These are phyloP conservation scores for Neoascochyta sp. DNA, from an alignment of 2,329 filamentous ascomycete genomes.

Conservation along the genomic window DNA sequence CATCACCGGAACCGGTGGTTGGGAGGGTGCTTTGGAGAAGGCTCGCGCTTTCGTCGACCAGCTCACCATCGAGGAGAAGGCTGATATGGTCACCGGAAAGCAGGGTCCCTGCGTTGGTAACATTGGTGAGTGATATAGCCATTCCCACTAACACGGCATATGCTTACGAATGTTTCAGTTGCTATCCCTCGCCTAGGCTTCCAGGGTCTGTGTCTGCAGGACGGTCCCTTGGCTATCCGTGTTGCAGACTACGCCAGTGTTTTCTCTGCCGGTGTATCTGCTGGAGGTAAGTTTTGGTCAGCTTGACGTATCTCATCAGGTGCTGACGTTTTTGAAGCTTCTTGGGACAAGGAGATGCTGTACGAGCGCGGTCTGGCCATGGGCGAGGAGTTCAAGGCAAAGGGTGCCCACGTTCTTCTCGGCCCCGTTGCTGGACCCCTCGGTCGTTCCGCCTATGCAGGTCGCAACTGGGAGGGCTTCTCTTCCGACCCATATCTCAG, in stretches of 20 bases:
- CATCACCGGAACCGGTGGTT: conserved; percentile 28
- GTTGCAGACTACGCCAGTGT: conserved; percentile 36
- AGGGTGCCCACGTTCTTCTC: conserved; percentile 43
- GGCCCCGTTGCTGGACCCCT: conserved; percentile 51
- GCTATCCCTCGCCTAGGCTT: conserved; percentile 39
- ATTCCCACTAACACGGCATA: too few relatives aligned
- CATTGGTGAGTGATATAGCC: too few relatives aligned
- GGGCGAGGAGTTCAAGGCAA: conserved; percentile 34
- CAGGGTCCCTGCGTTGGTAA: conserved; percentile 54
- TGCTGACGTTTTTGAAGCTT: too few relatives aligned
- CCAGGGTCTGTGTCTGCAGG: conserved; percentile 41
- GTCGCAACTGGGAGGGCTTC: conserved; percentile 47
- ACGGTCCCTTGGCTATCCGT: conserved; percentile 38
- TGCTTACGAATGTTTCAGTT: too few relatives aligned
- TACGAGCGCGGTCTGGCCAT: conserved; percentile 39
- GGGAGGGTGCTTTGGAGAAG: conserved; percentile 32
- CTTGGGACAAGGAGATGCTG: conserved; percentile 41
- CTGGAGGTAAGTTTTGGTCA: too few relatives aligned
- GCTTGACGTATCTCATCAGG: too few relatives aligned
- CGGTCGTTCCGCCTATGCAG: conserved; percentile 41
- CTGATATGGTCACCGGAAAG: conserved; percentile 41
- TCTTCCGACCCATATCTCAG: conserved; percentile 44
- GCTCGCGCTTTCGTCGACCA: conserved; percentile 31
- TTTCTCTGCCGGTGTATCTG: conserved; percentile 41
- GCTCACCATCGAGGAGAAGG: conserved; percentile 32